Evolutionary conservation across 768 basidiomycete species (phyloP).

Genomic region (Naganishia randhawae): DNA sequence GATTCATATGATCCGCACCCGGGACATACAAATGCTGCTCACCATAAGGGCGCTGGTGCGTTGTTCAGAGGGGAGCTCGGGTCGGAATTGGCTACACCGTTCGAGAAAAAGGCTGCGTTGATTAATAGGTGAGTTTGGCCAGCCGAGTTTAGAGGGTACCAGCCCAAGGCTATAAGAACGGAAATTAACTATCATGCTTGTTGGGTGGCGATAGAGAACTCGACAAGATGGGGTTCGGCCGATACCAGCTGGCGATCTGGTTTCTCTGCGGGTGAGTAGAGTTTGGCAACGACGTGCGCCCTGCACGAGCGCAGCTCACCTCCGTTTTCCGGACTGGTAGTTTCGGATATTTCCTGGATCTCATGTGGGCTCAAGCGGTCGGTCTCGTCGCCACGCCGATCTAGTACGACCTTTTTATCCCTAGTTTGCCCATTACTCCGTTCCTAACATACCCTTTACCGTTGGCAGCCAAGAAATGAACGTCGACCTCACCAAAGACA

Average conservation of each 20-base stretch:
- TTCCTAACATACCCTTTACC: no score
- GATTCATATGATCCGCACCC: constrained; percentile 1
- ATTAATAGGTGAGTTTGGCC: constrained; percentile 45
- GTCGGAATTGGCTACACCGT: constrained; percentile 33
- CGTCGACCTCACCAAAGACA: constrained; percentile 12
- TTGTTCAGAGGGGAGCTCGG: constrained; percentile 11
- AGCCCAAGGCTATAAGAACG: not conserved
- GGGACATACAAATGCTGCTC: not conserved
- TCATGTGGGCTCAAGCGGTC: constrained; percentile 48
- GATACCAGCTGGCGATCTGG: constrained; percentile 49
- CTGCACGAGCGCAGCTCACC: not conserved
- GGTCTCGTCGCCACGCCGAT: constrained; percentile 44
- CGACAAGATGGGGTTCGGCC: constrained; percentile 45
- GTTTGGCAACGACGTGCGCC: not conserved
- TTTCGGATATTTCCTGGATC: constrained; percentile 51
- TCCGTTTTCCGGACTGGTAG: not conserved
- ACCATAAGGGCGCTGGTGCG: constrained; percentile 10
- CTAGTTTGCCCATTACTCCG: no score
- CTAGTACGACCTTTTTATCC: constrained; percentile 41
- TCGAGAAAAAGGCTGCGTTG: constrained; percentile 49
- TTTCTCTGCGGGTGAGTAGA: constrained; percentile 43
- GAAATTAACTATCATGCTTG: not conserved
- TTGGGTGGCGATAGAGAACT: constrained; percentile 36
- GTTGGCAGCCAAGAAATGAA: constrained; percentile 19
- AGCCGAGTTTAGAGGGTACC: not conserved